Conservation (phyloP, 2,329 filamentous ascomycete species). For the Trichophyton mentagrophytes region DNA sequence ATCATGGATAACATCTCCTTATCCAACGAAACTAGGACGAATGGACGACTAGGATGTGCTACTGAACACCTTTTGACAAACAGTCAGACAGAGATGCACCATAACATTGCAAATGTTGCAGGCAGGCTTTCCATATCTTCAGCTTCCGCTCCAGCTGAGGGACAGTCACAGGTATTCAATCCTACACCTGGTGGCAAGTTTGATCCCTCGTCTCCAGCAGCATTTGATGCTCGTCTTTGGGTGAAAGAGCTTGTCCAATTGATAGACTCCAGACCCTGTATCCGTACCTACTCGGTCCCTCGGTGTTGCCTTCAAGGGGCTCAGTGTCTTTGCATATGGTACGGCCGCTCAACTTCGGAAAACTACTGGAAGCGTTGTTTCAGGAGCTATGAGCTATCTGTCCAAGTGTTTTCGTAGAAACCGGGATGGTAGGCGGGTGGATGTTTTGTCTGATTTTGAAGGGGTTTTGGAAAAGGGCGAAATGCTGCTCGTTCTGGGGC, state of each 20-base stretch:
- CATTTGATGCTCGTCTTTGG: background rate
- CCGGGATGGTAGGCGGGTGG: slow-evolving; percentile 2
- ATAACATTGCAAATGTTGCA: background rate
- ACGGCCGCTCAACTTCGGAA: slow-evolving; percentile 32
- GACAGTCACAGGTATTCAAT: background rate
- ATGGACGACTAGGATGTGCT: background rate
- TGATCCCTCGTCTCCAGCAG: background rate
- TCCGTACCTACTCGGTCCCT: background rate
- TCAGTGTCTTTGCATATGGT: slow-evolving; percentile 28
- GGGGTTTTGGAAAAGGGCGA: background rate
- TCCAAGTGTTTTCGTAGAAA: slow-evolving; percentile 11
- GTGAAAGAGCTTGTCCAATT: background rate
- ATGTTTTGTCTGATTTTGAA: background rate
- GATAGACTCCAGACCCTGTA: background rate
- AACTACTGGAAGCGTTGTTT: slow-evolving; percentile 30
- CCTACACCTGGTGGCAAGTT: background rate
- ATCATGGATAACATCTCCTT: too few relatives aligned
- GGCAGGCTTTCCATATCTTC: background rate
- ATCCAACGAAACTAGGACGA: too few relatives aligned
- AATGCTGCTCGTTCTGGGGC: slow-evolving; percentile 40
- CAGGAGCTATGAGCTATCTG: slow-evolving; percentile 16
- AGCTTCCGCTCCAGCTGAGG: background rate
- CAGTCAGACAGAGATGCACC: background rate
- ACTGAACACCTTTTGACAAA: background rate
- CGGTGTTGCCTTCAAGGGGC: slow-evolving; percentile 27